A percentile compares a stretch with the other conserved stretches of the same genome.
Evolutionary conservation across 768 basidiomycete genomes (phyloP).

Genomic region (Sarcodon sp.): DNA sequence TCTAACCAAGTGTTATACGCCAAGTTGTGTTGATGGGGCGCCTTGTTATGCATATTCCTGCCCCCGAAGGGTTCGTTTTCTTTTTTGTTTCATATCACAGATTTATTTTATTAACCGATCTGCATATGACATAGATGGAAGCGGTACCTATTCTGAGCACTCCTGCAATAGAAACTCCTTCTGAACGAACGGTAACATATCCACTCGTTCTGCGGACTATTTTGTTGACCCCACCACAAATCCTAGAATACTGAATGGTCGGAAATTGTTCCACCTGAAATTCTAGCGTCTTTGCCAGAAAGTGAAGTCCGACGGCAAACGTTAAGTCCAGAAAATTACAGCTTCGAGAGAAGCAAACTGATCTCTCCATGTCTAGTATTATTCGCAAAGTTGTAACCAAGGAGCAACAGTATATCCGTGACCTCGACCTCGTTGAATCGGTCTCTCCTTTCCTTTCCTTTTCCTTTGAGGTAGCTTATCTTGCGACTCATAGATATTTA

Average conservation of each 20-base stretch:
- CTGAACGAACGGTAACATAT: not conserved
- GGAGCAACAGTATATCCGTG: conserved; percentile 83
- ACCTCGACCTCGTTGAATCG: conserved; percentile 73
- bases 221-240: not conserved
- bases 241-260: conserved; percentile 35
- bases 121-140: conserved; percentile 5
- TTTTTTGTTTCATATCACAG: conserved; percentile 1
- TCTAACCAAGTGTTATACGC: conserved; percentile 83
- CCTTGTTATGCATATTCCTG: conserved; percentile 80
- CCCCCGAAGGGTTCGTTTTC: conserved; percentile 41
- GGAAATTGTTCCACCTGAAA: conserved; percentile 31
- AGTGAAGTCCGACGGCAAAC: conserved; percentile 79
- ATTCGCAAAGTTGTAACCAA: conserved; percentile 83
- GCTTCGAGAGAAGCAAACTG: not conserved
- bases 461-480: conserved; percentile 28
- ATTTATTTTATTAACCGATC: too few relatives aligned
- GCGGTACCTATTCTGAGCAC: conserved; percentile 7
- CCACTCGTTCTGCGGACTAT: not conserved
- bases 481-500: conserved; percentile 31
- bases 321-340: conserved; percentile 13
- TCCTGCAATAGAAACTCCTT: conserved; percentile 4
- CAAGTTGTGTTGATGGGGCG: conserved; percentile 68
- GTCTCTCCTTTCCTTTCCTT: conserved; percentile 30
- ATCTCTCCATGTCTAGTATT: conserved; percentile 22
- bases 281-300: conserved; percentile 47